These are phyloP conservation scores for Starmerella scarabaei DNA, from an alignment of 805 yeast species.

Conservation along the genomic window DNA sequence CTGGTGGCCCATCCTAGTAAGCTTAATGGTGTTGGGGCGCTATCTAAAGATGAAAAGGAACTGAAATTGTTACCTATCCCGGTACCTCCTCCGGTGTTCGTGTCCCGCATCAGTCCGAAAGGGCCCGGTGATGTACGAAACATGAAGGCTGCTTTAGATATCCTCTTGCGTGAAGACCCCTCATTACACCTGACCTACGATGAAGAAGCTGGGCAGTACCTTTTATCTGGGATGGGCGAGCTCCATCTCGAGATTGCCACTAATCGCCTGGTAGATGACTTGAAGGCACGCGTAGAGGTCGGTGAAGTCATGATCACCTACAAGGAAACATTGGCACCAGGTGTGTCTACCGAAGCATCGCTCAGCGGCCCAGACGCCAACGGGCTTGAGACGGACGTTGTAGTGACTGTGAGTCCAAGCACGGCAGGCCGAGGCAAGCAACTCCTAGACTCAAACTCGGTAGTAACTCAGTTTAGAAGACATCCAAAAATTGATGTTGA, in stretches of 20 bases:
- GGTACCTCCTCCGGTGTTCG: slow-evolving; percentile 87
- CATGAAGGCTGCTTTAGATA: slow-evolving; percentile 55
- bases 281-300: slow-evolving; percentile 67
- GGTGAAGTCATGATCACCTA: slow-evolving; percentile 83
- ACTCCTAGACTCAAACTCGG: slow-evolving; percentile 8
- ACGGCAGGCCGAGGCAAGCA: background rate
- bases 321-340: slow-evolving; percentile 47
- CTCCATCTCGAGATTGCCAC: slow-evolving; percentile 79
- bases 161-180: slow-evolving; percentile 79
- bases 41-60: slow-evolving; percentile 34
- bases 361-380: slow-evolving; percentile 1
- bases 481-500: slow-evolving; percentile 25
- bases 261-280: slow-evolving; percentile 64
- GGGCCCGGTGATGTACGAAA: slow-evolving; percentile 68
- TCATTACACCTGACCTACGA: slow-evolving; percentile 56
- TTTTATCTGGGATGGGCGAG: slow-evolving; percentile 94
- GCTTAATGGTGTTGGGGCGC: slow-evolving; percentile 37
- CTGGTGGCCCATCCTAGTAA: slow-evolving; percentile 48
- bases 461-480: slow-evolving; percentile 2
- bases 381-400: slow-evolving; percentile 10
- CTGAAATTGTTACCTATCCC: slow-evolving; percentile 58
- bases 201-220: slow-evolving; percentile 79
- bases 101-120: slow-evolving; percentile 68
- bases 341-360: background rate
- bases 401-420: slow-evolving; percentile 1